These are phyloP conservation scores for Euphorbia corollata DNA, from an alignment of 441 rosid species.

Conservation along the genomic window DNA sequence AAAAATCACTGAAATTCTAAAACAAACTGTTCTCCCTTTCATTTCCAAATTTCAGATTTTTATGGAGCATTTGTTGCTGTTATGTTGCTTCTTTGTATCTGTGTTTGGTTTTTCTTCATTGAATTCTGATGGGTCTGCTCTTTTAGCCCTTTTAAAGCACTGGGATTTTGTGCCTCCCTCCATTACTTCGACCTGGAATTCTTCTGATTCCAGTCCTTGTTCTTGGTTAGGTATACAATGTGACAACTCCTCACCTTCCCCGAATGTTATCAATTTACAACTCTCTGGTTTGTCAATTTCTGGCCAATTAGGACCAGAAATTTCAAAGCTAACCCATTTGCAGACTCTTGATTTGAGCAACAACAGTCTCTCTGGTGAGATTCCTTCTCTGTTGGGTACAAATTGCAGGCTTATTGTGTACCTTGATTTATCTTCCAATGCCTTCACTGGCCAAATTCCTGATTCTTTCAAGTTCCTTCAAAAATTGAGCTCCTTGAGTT, in stretches of 20 bases:
- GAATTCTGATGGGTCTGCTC: constrained; percentile 40
- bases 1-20: background rate
- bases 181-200: constrained; percentile 46
- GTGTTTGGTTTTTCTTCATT: constrained; percentile 19
- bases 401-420: constrained; percentile 36
- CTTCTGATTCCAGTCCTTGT: constrained; percentile 52
- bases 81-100: background rate
- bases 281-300: constrained; percentile 39
- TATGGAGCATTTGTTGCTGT: constrained; percentile 10
- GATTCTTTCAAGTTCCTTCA: constrained; percentile 30
- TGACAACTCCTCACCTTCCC: constrained; percentile 16
- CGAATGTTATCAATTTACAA: constrained; percentile 33
- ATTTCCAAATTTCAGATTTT: background rate
- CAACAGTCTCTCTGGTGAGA: constrained; percentile 42
- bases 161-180: constrained; percentile 40
- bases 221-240: constrained; percentile 59
- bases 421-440: constrained; percentile 51
- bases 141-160: constrained; percentile 43
- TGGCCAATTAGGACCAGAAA: constrained; percentile 54
- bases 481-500: constrained; percentile 25
- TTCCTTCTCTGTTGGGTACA: constrained; percentile 41
- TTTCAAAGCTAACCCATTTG: constrained; percentile 38
- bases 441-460: constrained; percentile 45
- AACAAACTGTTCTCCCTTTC: background rate
- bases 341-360: constrained; percentile 35